phyloP scores from a whole-genome alignment of 2,329 filamentous ascomycete species.

The Arthrocladium fulminans region DNA sequence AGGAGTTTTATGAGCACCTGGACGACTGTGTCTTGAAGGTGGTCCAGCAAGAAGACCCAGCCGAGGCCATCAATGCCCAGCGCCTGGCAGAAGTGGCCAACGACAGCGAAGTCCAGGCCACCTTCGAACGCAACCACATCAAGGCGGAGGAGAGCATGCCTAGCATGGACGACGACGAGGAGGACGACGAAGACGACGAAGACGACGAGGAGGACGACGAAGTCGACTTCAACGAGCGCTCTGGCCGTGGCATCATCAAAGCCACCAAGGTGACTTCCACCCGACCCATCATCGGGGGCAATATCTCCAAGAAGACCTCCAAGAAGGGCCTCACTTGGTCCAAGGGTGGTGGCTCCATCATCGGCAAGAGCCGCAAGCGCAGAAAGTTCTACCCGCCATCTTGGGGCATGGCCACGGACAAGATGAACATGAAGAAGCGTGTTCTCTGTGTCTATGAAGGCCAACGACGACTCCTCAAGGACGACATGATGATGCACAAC shows the following conservation, averaged over 20 bases:
- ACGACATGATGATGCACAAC: slow-evolving; percentile 96
- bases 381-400: slow-evolving; percentile 86
- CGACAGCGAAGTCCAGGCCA: slow-evolving; percentile 49
- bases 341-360: slow-evolving; percentile 58
- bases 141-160: slow-evolving; percentile 38
- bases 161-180: slow-evolving; percentile 32
- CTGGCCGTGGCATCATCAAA: slow-evolving; percentile 41
- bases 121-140: slow-evolving; percentile 50
- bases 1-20: slow-evolving; percentile 96
- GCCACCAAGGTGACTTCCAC: slow-evolving; percentile 44
- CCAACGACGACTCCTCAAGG: slow-evolving; percentile 78
- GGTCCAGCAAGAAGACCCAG: slow-evolving; percentile 51
- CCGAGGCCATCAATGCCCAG: slow-evolving; percentile 49
- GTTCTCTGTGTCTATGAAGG: slow-evolving; percentile 91
- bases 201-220: slow-evolving; percentile 56
- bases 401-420: slow-evolving; percentile 84
- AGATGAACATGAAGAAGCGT: slow-evolving; percentile 98
- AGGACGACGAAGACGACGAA: slow-evolving; percentile 45
- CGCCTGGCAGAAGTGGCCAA: slow-evolving; percentile 51
- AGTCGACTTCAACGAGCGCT: slow-evolving; percentile 36
- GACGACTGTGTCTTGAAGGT: slow-evolving; percentile 60
- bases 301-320: slow-evolving; percentile 35
- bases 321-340: slow-evolving; percentile 69
- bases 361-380: slow-evolving; percentile 68
- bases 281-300: slow-evolving; percentile 43